Evolutionary conservation across 139 green algal genomes (phyloP).

Genomic region (Microglena sp.): DNA sequence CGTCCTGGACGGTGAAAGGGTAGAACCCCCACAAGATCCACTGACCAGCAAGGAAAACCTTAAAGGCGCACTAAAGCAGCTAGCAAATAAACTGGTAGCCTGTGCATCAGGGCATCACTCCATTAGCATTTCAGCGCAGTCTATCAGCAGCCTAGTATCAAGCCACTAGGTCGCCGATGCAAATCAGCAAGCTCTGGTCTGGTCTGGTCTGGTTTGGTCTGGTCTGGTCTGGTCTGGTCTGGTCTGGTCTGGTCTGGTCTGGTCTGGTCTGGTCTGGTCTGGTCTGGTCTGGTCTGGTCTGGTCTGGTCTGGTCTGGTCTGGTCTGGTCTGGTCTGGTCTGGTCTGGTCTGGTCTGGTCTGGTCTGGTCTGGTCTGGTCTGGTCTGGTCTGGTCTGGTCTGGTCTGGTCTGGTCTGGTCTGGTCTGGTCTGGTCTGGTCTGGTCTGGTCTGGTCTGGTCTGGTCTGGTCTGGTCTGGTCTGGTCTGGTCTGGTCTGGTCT

Average conservation of each 20-base stretch:
- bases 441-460: not conserved
- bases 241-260: conserved; percentile 1
- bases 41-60: too few relatives aligned
- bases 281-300: not conserved
- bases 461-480: not conserved
- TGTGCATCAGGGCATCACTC: too few relatives aligned
- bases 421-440: not conserved
- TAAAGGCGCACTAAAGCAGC: too few relatives aligned
- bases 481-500: conserved; percentile 1
- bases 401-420: conserved; percentile 1
- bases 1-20: too few relatives aligned
- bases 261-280: conserved; percentile 1
- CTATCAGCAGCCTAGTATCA: too few relatives aligned
- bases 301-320: conserved; percentile 1
- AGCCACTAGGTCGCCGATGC: too few relatives aligned
- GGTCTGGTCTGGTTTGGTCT: conserved; percentile 1
- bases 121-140: too few relatives aligned
- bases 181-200: not conserved
- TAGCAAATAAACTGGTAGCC: too few relatives aligned
- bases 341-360: conserved; percentile 1
- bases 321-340: conserved; percentile 1
- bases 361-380: not conserved
- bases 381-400: not conserved
- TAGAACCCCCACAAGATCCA: too few relatives aligned
- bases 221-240: conserved; percentile 1